Percentiles rank a stretch among this genome's conserved stretches.
Evolutionary conservation across 202 grass and related monocot genomes (phyloP).

Genomic region (Carex arenaria): DNA sequence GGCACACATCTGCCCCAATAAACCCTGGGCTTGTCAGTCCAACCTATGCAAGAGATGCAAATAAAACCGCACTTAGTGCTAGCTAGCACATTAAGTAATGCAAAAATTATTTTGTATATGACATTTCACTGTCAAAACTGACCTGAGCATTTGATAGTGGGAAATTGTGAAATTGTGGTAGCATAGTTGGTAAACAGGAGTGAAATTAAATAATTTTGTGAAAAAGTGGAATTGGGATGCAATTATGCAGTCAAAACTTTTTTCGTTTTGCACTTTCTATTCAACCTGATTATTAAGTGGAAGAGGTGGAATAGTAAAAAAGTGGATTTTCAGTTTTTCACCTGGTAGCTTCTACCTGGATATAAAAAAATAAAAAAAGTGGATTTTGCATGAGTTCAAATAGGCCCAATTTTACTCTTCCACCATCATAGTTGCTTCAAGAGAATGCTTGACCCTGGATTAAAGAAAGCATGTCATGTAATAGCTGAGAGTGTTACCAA

Average conservation of each 20-base stretch:
- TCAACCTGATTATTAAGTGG: not conserved
- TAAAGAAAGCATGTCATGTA: too few species aligned
- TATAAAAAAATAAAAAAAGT: too few species aligned
- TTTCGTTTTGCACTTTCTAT: not conserved
- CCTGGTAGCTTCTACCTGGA: too few species aligned
- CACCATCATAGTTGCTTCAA: too few species aligned
- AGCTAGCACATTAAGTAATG: slow-evolving; percentile 17
- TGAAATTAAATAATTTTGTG: not conserved
- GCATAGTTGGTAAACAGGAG: not conserved
- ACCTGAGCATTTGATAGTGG: slow-evolving; percentile 50
- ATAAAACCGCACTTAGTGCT: not conserved
- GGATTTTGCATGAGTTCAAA: not conserved
- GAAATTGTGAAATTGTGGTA: too few species aligned
- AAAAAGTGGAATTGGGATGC: not conserved
- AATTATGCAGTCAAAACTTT: not conserved
- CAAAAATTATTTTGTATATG: not conserved
- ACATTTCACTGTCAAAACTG: slow-evolving; percentile 20
- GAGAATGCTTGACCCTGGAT: too few species aligned
- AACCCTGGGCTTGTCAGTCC: slow-evolving; percentile 96
- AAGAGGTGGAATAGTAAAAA: not conserved
- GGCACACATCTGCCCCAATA: slow-evolving; percentile 98
- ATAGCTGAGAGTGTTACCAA: too few species aligned
- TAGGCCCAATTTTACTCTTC: not conserved
- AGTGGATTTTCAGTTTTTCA: too few species aligned
- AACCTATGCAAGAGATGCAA: slow-evolving; percentile 45